phyloP scores from a whole-genome alignment of 345 rosid genomes.

The Jatropha curcas region DNA sequence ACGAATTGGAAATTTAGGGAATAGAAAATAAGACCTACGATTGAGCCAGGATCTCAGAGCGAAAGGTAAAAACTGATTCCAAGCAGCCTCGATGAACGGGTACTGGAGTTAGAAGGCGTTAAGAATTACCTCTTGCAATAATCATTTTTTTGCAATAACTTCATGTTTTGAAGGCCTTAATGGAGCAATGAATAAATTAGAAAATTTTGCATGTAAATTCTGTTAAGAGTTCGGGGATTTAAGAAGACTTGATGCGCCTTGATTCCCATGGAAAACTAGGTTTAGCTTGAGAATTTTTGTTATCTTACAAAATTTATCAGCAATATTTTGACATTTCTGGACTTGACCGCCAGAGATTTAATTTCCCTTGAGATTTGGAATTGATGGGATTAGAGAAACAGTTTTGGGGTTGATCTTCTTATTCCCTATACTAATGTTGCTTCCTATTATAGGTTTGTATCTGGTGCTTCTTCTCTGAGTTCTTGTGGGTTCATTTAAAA shows the following conservation, averaged over 20 bases:
- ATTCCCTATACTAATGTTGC: too few relatives aligned
- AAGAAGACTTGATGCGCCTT: not conserved
- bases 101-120: not conserved
- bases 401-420: too few relatives aligned
- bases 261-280: not conserved
- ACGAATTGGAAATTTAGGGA: too few relatives aligned
- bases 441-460: too few relatives aligned
- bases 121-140: not conserved
- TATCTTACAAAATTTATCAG: not conserved
- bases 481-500: too few relatives aligned
- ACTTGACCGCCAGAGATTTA: not conserved
- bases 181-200: not conserved
- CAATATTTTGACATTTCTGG: too few relatives aligned
- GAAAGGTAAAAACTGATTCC: not conserved
- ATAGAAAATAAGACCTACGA: too few relatives aligned
- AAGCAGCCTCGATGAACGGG: not conserved
- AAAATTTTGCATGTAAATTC: not conserved
- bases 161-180: conserved; percentile 4
- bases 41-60: not conserved
- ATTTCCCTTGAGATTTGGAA: not conserved
- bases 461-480: too few relatives aligned
- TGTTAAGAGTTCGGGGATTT: not conserved
- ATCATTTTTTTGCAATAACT: too few relatives aligned
- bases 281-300: not conserved
- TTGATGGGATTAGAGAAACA: too few relatives aligned